These are phyloP conservation scores for Licmophora abbreviata DNA, from an alignment of 108 stramenopile species.

Conservation along the genomic window DNA sequence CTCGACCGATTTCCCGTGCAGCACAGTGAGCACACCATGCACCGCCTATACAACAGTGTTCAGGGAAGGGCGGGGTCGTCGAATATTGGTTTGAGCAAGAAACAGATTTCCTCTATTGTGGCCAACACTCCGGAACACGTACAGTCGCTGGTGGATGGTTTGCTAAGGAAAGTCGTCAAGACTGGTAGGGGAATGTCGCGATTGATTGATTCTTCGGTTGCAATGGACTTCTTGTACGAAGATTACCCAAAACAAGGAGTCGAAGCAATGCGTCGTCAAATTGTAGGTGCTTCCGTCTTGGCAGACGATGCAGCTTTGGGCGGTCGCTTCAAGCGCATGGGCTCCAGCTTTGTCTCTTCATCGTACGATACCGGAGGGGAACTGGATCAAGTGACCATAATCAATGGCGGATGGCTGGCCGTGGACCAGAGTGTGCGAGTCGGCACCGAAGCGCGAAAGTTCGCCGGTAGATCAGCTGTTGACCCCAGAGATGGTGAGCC, in stretches of 20 bases:
- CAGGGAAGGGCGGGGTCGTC: slow-evolving; percentile 19
- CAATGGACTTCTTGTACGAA: slow-evolving; percentile 22
- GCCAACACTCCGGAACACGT: slow-evolving; percentile 1
- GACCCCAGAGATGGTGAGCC: slow-evolving; percentile 6
- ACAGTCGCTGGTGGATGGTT: slow-evolving; percentile 16
- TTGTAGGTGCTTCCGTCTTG: slow-evolving; percentile 35
- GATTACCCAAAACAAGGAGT: neutral
- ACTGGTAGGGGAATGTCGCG: slow-evolving; percentile 36
- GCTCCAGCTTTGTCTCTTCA: slow-evolving; percentile 38
- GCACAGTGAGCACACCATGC: slow-evolving; percentile 40
- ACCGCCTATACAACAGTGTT: slow-evolving; percentile 31
- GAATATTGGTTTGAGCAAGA: neutral
- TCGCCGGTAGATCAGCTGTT: slow-evolving; percentile 32
- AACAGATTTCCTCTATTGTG: slow-evolving; percentile 3
- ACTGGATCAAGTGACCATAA: slow-evolving; percentile 21
- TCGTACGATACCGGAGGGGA: neutral
- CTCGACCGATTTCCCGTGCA: slow-evolving; percentile 14
- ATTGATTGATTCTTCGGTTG: slow-evolving; percentile 37
- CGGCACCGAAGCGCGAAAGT: slow-evolving; percentile 56
- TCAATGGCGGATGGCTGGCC: slow-evolving; percentile 83
- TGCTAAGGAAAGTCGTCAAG: slow-evolving; percentile 44
- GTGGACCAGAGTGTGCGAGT: slow-evolving; percentile 57
- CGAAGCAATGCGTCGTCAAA: slow-evolving; percentile 4
- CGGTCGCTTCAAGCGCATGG: slow-evolving; percentile 69
- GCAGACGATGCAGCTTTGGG: slow-evolving; percentile 46